Base-by-base conservation (phyloP, 2,329 filamentous ascomycete genomes). In the Ilyonectria sp. region DNA sequence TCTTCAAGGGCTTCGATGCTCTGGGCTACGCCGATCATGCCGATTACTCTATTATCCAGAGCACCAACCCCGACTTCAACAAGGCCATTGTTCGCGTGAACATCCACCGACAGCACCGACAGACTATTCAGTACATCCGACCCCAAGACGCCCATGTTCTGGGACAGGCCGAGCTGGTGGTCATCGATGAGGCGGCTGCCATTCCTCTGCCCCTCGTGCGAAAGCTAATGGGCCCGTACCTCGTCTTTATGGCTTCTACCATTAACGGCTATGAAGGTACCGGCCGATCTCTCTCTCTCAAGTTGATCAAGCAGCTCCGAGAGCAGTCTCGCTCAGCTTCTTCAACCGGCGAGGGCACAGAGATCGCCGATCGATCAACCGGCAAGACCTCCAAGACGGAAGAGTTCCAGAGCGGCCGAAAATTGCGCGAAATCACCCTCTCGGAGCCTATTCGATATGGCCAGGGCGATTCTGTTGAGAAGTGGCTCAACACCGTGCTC, bases 251-350 rank as follows among this genome's bases (percentile, higher is more conserved):
- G 96, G 94, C 97, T 1, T 99, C 96, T 1, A 99, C 96, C 2
- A 98, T 99, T 83, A 98, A 98, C 78, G 96, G 96, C 65, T 99
- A 99, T 79, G 96, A 99, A 84, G 96, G 96, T 63, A 99, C 96
- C 7, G 96, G 96, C 46, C 91, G 96, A 65, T 98, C 96, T 1
- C 87, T 99, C 6, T 98, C 96, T 0, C 85, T 99, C 60, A 99
- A 99, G 83, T 87, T 99, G 72, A 98, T 99, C 71, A 97, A 98
- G 80, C 95, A 99, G 82, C 89, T 99, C 26, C 92, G 96, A 65
- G 95, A 99, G 76, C 95, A 99, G 79, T 97, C 95, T 37, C 88
- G 93, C 74, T 90, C 90, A 44, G 87, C 87, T 19, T 81, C 85
- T 7, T 88, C 89, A 61, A 73, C 82, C 1, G 85, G 83, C 31